These are phyloP conservation scores for Leptographium procerum DNA, from an alignment of 2,329 filamentous ascomycete genomes.

Conservation along the genomic window DNA sequence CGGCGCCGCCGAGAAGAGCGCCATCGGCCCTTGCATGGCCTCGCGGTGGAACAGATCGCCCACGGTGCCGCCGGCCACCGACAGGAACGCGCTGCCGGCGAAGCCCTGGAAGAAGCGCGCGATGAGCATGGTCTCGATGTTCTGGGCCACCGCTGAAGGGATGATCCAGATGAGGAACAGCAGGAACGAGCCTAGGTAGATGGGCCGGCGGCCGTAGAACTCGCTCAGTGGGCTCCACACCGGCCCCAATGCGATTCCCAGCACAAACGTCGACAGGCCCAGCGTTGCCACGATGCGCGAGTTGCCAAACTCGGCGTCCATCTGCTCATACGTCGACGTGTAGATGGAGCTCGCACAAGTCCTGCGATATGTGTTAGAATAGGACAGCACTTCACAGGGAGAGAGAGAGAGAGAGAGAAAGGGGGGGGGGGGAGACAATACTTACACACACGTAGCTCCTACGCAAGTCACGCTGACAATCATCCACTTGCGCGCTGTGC, in stretches of 20 bases:
- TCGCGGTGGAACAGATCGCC: slow-evolving; percentile 63
- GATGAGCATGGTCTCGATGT: slow-evolving; percentile 70
- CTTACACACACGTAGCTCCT: slow-evolving; percentile 75
- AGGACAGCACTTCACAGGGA: too few species aligned
- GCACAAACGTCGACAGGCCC: slow-evolving; percentile 72
- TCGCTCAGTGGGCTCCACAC: slow-evolving; percentile 56
- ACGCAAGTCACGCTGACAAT: slow-evolving; percentile 64
- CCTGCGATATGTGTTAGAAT: not conserved
- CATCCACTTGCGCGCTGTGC: slow-evolving; percentile 59
- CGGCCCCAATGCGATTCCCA: slow-evolving; percentile 57
- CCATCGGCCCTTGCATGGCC: slow-evolving; percentile 70
- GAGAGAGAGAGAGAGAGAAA: not conserved
- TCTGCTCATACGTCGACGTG: slow-evolving; percentile 67
- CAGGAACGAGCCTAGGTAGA: slow-evolving; percentile 65
- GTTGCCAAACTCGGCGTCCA: slow-evolving; percentile 62
- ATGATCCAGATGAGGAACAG: slow-evolving; percentile 72
- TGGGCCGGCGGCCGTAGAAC: slow-evolving; percentile 73
- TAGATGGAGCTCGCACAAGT: slow-evolving; percentile 70
- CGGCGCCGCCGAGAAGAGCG: slow-evolving; percentile 58
- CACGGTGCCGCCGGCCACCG: slow-evolving; percentile 75
- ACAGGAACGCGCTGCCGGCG: slow-evolving; percentile 55
- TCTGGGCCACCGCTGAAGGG: slow-evolving; percentile 68
- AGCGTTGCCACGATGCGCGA: slow-evolving; percentile 64
- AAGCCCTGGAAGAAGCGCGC: slow-evolving; percentile 68
- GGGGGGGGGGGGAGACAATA: too few species aligned